Evolutionary conservation across 139 green algal genomes (phyloP).

Genomic region (Micractinium conductrix): DNA sequence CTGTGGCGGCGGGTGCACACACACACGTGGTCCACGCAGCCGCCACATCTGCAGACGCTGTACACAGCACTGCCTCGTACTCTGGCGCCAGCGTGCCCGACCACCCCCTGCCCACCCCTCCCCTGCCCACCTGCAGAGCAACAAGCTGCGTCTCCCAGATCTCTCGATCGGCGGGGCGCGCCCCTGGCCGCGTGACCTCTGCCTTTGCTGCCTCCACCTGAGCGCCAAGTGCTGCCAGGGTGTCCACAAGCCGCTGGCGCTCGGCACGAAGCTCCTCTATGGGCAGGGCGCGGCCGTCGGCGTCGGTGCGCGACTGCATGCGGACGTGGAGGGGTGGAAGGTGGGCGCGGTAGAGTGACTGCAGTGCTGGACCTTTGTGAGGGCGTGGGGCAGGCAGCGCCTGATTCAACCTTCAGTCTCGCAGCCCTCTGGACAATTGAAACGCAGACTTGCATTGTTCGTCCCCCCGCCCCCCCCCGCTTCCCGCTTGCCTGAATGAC

Average conservation of each 20-base stretch:
- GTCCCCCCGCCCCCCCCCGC: too few species aligned
- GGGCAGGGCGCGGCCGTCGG: constrained; percentile 37
- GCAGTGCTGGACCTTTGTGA: too few species aligned
- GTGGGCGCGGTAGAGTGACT: too few species aligned
- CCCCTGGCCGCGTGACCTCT: constrained; percentile 26
- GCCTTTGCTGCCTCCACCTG: constrained; percentile 41
- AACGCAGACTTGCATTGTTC: too few species aligned
- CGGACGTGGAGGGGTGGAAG: too few species aligned
- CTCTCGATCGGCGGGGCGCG: constrained; percentile 41
- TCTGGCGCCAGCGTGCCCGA: too few species aligned
- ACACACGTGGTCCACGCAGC: not conserved
- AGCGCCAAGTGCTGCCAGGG: constrained; percentile 39
- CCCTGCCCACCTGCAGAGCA: constrained; percentile 52
- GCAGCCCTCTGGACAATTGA: too few species aligned
- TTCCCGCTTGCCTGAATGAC: constrained; percentile 53
- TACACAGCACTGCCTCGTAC: too few species aligned
- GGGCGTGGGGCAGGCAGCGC: too few species aligned
- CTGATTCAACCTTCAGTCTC: too few species aligned
- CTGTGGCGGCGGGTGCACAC: not conserved
- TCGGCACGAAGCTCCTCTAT: constrained; percentile 41
- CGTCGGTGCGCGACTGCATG: not conserved
- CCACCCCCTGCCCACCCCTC: not conserved
- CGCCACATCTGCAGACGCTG: too few species aligned
- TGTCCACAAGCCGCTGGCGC: constrained; percentile 37
- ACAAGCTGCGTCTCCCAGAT: constrained; percentile 64